These are phyloP conservation scores for Hypsizygus ulmarius DNA, from an alignment of 1,284 basidiomycete species.

Conservation along the genomic window DNA sequence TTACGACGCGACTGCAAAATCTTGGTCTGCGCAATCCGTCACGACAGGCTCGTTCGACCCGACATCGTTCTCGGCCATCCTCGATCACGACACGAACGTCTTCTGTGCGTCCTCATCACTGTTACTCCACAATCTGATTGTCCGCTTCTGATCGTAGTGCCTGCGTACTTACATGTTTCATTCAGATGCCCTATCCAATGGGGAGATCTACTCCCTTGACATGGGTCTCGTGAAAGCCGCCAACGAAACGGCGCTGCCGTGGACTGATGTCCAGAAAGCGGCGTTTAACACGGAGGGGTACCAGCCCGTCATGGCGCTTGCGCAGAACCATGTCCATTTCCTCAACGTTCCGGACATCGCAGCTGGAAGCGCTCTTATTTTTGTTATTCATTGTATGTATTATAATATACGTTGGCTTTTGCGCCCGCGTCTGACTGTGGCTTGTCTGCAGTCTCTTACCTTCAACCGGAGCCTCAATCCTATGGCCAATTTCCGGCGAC, in stretches of 20 bases:
- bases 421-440: background rate
- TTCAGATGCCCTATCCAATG: constrained; percentile 60
- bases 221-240: constrained; percentile 63
- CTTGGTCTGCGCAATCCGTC: constrained; percentile 63
- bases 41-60: constrained; percentile 54
- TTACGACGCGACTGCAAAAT: constrained; percentile 59
- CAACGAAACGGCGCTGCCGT: constrained; percentile 50
- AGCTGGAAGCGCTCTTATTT: constrained; percentile 73
- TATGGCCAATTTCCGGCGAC: constrained; percentile 73
- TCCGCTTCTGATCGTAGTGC: background rate
- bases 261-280: constrained; percentile 57
- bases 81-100: constrained; percentile 88
- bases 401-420: background rate
- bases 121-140: constrained; percentile 3
- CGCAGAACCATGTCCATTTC: constrained; percentile 80
- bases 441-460: constrained; percentile 66
- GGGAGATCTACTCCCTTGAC: constrained; percentile 63
- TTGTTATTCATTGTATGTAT: constrained; percentile 83
- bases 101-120: constrained; percentile 52
- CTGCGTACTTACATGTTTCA: constrained; percentile 1
- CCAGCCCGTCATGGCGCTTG: constrained; percentile 73
- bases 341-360: constrained; percentile 65
- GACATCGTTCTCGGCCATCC: constrained; percentile 56
- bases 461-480: constrained; percentile 73
- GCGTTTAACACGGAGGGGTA: constrained; percentile 51